These are phyloP conservation scores for Sporobolomyces phaffii DNA, from an alignment of 768 basidiomycete genomes.

Conservation along the genomic window DNA sequence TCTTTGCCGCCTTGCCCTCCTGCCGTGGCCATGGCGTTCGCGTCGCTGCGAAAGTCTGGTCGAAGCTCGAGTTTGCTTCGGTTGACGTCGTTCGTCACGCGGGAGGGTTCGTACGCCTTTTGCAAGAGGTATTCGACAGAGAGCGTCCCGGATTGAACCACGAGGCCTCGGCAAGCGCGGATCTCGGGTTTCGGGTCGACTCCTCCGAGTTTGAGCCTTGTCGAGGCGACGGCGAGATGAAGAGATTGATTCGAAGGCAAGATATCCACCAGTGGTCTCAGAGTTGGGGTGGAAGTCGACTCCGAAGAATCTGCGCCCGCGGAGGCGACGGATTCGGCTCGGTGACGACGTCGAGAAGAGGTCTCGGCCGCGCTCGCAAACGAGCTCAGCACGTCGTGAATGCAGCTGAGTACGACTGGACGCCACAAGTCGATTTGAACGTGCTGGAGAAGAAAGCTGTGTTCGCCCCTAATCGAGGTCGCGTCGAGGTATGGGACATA, in stretches of 20 bases:
- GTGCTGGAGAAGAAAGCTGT: slow-evolving; percentile 56
- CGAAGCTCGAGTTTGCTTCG: slow-evolving; percentile 44
- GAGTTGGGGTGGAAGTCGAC: slow-evolving; percentile 15
- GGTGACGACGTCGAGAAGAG: slow-evolving; percentile 42
- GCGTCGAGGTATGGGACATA: slow-evolving; percentile 17
- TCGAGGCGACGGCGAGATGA: slow-evolving; percentile 57
- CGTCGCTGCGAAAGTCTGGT: slow-evolving; percentile 44
- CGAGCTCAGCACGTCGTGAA: slow-evolving; percentile 53
- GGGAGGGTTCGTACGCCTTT: slow-evolving; percentile 28
- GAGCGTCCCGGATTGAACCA: slow-evolving; percentile 55
- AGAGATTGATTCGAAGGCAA: slow-evolving; percentile 57
- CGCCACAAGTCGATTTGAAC: slow-evolving; percentile 66
- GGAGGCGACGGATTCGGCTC: slow-evolving; percentile 7
- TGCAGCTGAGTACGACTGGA: slow-evolving; percentile 54
- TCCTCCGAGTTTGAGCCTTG: slow-evolving; percentile 67
- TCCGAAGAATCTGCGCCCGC: not conserved
- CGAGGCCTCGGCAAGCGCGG: slow-evolving; percentile 64
- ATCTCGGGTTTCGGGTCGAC: slow-evolving; percentile 69
- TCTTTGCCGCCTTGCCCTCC: slow-evolving; percentile 5
- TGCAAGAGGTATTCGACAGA: slow-evolving; percentile 57
- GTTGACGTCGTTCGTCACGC: slow-evolving; percentile 25
- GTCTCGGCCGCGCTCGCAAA: slow-evolving; percentile 39
- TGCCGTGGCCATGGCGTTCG: slow-evolving; percentile 41
- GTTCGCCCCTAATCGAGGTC: slow-evolving; percentile 47
- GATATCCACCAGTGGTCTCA: slow-evolving; percentile 44